These are phyloP conservation scores for Cicer chorassanicum DNA, from an alignment of 306 rosid species.

Conservation along the genomic window DNA sequence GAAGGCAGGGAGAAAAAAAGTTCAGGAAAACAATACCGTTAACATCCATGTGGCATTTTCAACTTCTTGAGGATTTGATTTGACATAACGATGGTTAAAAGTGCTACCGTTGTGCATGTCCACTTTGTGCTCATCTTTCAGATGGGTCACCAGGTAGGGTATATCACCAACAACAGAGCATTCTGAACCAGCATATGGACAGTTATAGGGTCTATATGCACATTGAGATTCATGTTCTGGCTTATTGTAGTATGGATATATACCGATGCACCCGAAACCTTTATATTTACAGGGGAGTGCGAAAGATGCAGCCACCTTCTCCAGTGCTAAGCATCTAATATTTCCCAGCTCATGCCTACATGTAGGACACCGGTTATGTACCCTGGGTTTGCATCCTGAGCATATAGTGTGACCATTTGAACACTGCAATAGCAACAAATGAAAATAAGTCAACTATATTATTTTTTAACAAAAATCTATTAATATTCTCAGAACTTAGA, in stretches of 20 bases:
- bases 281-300: constrained; percentile 94
- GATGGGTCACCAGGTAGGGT: constrained; percentile 78
- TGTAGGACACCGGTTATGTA: constrained; percentile 95
- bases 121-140: constrained; percentile 90
- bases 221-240: constrained; percentile 91
- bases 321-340: constrained; percentile 92
- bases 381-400: constrained; percentile 93
- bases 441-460: constrained; percentile 3
- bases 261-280: constrained; percentile 77
- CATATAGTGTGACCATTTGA: constrained; percentile 94
- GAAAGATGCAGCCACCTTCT: constrained; percentile 93
- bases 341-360: constrained; percentile 95
- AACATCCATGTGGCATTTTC: constrained; percentile 99
- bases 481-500: constrained; percentile 21
- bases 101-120: constrained; percentile 97
- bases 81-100: constrained; percentile 94
- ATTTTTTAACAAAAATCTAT: neutral
- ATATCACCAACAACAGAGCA: constrained; percentile 82
- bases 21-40: constrained; percentile 65
- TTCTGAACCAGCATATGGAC: constrained; percentile 97
- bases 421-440: constrained; percentile 62
- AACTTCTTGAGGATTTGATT: constrained; percentile 94
- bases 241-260: constrained; percentile 94
- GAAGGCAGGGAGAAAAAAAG: neutral
- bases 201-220: constrained; percentile 74